A percentile compares a stretch with the other conserved stretches of the same genome.
Conservation (phyloP, 2,329 filamentous ascomycete species). For the Aspergillus intermedius region DNA sequence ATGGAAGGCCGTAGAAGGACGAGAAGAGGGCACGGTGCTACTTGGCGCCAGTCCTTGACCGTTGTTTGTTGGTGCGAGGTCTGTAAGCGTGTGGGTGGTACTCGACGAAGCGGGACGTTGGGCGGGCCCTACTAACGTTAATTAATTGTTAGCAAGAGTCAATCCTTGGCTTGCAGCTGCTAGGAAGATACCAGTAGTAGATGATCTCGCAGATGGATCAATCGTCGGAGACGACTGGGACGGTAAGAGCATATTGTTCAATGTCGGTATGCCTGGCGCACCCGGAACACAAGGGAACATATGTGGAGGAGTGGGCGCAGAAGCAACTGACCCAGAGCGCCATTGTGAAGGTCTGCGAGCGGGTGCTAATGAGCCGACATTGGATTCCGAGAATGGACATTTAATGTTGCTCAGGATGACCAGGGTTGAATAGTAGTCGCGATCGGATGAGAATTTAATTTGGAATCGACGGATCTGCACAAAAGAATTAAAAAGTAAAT, state of each 20-base stretch:
- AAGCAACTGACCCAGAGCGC: conserved; percentile 10
- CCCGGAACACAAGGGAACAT: background rate
- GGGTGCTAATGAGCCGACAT: conserved; percentile 15
- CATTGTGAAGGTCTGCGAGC: conserved; percentile 20
- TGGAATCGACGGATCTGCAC: conserved; percentile 40
- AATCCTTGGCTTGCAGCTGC: background rate
- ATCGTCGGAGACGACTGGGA: conserved; percentile 2
- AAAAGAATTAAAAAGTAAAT: conserved; percentile 20
- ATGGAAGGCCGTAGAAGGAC: conserved; percentile 22
- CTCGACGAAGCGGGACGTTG: conserved; percentile 9
- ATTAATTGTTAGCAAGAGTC: background rate
- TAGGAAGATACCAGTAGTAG: conserved; percentile 3
- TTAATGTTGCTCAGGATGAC: conserved; percentile 36
- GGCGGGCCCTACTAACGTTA: background rate
- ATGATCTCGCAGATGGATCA: background rate
- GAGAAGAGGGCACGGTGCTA: conserved; percentile 1
- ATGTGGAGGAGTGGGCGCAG: conserved; percentile 3
- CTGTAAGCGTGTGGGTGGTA: conserved; percentile 2
- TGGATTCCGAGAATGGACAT: conserved; percentile 39
- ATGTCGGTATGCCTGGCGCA: conserved; percentile 1
- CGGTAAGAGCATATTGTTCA: conserved; percentile 3
- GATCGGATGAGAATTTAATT: conserved; percentile 35
- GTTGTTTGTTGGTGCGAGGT: background rate
- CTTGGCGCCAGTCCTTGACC: background rate
- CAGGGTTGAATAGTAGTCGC: conserved; percentile 37